Conservation (phyloP, 257 asterid species). For the Gentiana straminea region DNA sequence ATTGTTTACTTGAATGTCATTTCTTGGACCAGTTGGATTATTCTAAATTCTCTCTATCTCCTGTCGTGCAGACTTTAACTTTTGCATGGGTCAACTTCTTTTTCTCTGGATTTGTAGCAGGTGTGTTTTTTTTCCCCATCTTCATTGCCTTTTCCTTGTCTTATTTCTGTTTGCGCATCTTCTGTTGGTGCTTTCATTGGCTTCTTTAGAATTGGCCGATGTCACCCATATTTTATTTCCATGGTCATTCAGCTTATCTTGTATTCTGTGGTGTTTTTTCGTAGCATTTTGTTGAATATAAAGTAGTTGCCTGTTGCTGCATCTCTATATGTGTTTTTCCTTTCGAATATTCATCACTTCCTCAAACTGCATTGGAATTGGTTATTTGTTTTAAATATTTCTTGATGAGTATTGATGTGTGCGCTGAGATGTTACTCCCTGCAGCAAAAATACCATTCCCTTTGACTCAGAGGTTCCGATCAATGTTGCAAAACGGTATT, state of each 20-base stretch:
- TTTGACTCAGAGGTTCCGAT: constrained; percentile 88
- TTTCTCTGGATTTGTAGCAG: constrained; percentile 99
- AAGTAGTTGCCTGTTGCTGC: not conserved
- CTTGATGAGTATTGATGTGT: constrained; percentile 11
- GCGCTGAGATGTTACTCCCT: constrained; percentile 11
- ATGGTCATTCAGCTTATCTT: not conserved
- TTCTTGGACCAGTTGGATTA: constrained; percentile 3
- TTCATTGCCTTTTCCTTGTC: not conserved
- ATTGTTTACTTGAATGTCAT: constrained; percentile 5
- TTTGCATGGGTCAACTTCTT: constrained; percentile 97
- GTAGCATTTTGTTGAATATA: not conserved
- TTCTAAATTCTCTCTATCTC: constrained; percentile 12
- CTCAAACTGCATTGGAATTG: not conserved
- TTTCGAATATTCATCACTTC: not conserved
- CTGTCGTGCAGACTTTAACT: constrained; percentile 67
- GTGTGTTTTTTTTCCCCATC: constrained; percentile 23
- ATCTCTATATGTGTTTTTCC: not conserved
- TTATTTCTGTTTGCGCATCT: not conserved
- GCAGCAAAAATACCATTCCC: constrained; percentile 96
- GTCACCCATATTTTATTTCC: not conserved
- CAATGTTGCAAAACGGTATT: constrained; percentile 89
- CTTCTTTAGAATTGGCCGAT: too few relatives aligned
- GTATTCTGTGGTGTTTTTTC: not conserved
- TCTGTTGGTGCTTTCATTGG: constrained; percentile 1
- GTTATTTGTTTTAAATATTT: not conserved